Evolutionary conservation across 139 green algal genomes (phyloP).

Genomic region (Tetradesmus obliquus): DNA sequence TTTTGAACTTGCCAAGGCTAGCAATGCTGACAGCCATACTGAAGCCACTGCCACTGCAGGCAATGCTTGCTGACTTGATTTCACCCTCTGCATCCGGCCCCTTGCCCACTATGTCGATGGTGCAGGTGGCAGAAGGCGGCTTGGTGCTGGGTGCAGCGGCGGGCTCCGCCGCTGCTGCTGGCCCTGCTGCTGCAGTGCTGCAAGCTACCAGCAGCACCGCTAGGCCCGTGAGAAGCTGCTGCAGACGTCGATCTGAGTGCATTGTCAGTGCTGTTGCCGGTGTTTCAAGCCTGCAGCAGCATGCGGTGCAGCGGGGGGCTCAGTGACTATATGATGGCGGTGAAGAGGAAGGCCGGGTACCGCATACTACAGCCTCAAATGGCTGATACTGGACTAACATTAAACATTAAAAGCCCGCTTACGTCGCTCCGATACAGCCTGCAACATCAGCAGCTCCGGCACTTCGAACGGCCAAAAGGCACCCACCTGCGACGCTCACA

Average conservation of each 20-base stretch:
- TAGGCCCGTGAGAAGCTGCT: background rate
- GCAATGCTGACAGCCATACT: background rate
- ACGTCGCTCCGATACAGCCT: too few relatives aligned
- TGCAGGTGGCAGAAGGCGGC: background rate
- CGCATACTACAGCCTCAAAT: too few relatives aligned
- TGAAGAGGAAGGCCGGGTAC: too few relatives aligned
- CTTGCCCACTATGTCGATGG: slow-evolving; percentile 22
- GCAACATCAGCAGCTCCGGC: too few relatives aligned
- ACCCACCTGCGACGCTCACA: too few relatives aligned
- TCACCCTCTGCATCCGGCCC: background rate
- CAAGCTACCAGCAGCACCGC: background rate
- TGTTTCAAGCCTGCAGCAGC: background rate
- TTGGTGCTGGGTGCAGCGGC: background rate
- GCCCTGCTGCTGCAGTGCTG: background rate
- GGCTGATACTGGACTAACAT: too few relatives aligned
- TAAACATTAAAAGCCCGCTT: too few relatives aligned
- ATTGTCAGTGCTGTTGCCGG: background rate
- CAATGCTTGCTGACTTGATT: background rate
- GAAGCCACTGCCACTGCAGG: background rate
- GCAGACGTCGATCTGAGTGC: background rate
- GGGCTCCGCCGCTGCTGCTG: background rate
- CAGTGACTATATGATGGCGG: background rate
- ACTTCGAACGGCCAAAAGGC: too few relatives aligned
- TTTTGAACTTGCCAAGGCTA: background rate
- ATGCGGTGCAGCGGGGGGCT: background rate